Base-by-base conservation (phyloP, 257 asterid genomes). In the Orobanche coerulescens region DNA sequence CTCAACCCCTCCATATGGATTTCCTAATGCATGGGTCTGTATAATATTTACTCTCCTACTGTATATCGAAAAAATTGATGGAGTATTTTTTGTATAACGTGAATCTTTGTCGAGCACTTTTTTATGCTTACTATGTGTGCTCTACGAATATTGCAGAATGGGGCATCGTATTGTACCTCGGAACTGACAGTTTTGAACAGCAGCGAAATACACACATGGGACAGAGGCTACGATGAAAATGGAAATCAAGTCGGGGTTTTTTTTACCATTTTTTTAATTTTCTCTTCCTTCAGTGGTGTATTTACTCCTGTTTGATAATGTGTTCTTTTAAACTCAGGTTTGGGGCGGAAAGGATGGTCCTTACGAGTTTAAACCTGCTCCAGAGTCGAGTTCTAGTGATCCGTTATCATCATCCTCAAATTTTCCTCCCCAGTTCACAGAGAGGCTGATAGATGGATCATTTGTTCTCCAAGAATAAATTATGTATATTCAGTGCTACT, bases 261-360 rank as follows among this genome's bases (percentile, higher is more conserved):
- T 31, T 66, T 14, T 22, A 14, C 50, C 58, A 18, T 5, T 11
- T 23, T 18, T n/a, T n/a, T 4, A 18, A 1, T 40, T 28, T 23
- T 43, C 12, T 61, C 14, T 39, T 6, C 37, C 34, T 46, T 46
- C 0, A 25, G 20, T 6, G 1, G 3, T 34, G n/a, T 49, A 22
- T 37, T 64, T 46, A 64, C 25, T 37, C 55, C 36, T 20, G 11
- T 25, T 66, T 13, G n/a, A 47, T 19, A 10, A 51, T 53, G 19
- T 4, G 43, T 67, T 59, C 49, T 13, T 30, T 13, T n/a, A 2
- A 1, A 36, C 57, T 54, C 85, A 91, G 98, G 91, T 88, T 49
- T 91, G 96, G 98, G 98, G 96, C 20, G 92, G 80, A 43, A 91
- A 84, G 81, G 94, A 73, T 42, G 92, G 98, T 43, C 95, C 97